Base-by-base conservation (phyloP, 2,329 filamentous ascomycete species). In the Neophaeococcomyces mojaviensis region DNA sequence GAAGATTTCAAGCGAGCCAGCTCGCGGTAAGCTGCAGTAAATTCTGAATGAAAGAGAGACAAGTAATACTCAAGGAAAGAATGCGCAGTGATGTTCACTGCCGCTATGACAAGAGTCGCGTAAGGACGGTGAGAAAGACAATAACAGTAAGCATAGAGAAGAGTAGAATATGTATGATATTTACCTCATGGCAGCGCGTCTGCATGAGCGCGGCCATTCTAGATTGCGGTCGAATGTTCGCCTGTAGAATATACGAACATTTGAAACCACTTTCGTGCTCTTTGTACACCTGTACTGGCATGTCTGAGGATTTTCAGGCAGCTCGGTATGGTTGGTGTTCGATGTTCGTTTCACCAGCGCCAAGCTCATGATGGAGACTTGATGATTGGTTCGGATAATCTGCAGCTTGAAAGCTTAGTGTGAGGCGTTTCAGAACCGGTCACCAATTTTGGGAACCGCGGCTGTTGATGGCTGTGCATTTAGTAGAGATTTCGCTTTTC, bases 401-500 rank as follows among this genome's bases (percentile, higher is more conserved):
- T 4, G 39, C 18, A 34, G 10, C 18, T 18, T 12, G 7, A 24
- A 32, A 13, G 24, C 9, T 30, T 35, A 34, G 30, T 31, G 39
- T 16, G 8, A 13, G 28, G 15, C 20, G 39, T 43, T 43, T 43
- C 39, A 43, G 16, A 24, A 19, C 10, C 9, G 5, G 18, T 16
- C 30, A n/a, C 39, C 12, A 43, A 43, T 43, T 22, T 43, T 4
- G 39, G 18, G 30, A 43, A 24, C 28, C 39, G 39, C 39, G 19
- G 24, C 24, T 19, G 15, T 16, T 20, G 7, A 35, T 16, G n/a
- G 7, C 7, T 6, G n/a, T 13, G 15, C 13, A 20, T 16, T 30
- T 47, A 53, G 33, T 56, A 68, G 26, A 71, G 61, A 42, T 59
- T 69, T 58, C 87, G 75, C 72, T 84, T 84, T 67, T 92, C 86